Base-by-base conservation (phyloP, 768 basidiomycete genomes). In the Lactarius sanguifluus region DNA sequence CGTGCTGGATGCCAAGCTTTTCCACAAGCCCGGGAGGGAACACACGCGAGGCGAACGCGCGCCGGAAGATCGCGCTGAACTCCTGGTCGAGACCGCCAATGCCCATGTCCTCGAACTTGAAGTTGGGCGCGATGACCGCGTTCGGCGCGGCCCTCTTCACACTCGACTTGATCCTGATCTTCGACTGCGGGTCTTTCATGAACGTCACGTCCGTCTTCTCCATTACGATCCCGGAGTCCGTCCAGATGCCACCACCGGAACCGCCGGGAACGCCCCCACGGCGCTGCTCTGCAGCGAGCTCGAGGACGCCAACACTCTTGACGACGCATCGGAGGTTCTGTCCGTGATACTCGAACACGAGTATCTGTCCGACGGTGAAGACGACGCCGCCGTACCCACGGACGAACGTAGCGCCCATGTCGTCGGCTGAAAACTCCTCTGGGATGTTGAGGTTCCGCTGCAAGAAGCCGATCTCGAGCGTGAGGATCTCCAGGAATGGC, bases 71-170 rank as follows among this genome's bases (percentile, higher is more conserved):
- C 52, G 94, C 89, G 64, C 86, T 86, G 75, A 99, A 99, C 75
- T 99, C 97, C 9, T 86, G 82, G 76, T 99, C 97, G 40, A 99
- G 81, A 73, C 97, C 97, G 73, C 97, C 97, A 73, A 99, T 98
- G 20, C 97, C 97, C 96, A 99, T 98, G 76, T 99, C 97, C 73
- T 96, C 92, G 69, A 99, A 99, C 77, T 97, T 98, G 85, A 99
- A 99, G 78, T 98, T 98, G 1, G 97, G 94, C 0, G 94, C 89
- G 12, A 99, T 84, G 71, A 99, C 96, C 0, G 97, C 94, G 75
- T 98, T 98, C 8, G 95, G 87, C 6, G 94, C 88, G 0, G 92
- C 86, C 94, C 91, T 92, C 77, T 91, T 97, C 3, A 91, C 87
- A 70, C 91, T 94, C 34, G 92, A 88, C 79, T 95, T 98, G 73